Evolutionary conservation across 148 eudicot species (phyloP).

Genomic region (Vaccinium vitisidaea): DNA sequence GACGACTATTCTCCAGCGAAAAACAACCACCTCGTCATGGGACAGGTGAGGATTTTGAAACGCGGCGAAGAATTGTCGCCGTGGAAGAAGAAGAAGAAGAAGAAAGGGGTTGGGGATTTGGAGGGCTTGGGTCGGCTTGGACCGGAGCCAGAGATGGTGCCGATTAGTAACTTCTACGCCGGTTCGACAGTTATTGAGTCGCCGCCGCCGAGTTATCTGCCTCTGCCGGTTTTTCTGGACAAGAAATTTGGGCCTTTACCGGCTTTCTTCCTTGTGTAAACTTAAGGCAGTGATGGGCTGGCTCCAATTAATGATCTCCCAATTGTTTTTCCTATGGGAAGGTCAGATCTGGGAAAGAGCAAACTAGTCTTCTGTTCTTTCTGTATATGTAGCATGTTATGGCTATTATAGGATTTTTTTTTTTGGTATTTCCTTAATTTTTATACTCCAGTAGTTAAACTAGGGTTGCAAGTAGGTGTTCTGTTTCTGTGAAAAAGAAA

Average conservation of each 20-base stretch:
- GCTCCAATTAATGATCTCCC: too few relatives aligned
- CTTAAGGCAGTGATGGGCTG: too few relatives aligned
- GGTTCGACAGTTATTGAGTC: slow-evolving; percentile 45
- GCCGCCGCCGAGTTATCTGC: slow-evolving; percentile 52
- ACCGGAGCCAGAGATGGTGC: slow-evolving; percentile 9
- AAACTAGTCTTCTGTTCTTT: too few relatives aligned
- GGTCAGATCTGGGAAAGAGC: too few relatives aligned
- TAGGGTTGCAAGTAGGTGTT: too few relatives aligned
- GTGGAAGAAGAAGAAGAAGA: not conserved
- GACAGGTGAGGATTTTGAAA: slow-evolving; percentile 46
- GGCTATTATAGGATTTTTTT: too few relatives aligned
- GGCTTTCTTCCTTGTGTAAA: too few relatives aligned
- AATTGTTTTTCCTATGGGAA: too few relatives aligned
- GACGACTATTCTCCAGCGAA: not conserved
- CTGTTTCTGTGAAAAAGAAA: too few relatives aligned
- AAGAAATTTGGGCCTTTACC: slow-evolving; percentile 11
- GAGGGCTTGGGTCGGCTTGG: not conserved
- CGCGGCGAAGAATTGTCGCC: slow-evolving; percentile 34
- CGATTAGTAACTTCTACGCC: slow-evolving; percentile 37
- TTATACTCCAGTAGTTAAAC: too few relatives aligned
- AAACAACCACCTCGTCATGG: slow-evolving; percentile 19
- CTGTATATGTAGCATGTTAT: too few relatives aligned
- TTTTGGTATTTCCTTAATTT: too few relatives aligned
- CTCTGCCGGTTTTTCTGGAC: slow-evolving; percentile 44
- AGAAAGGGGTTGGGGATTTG: not conserved